These are phyloP conservation scores for Claviceps digitariae DNA, from an alignment of 2,329 filamentous ascomycete species.

Conservation along the genomic window DNA sequence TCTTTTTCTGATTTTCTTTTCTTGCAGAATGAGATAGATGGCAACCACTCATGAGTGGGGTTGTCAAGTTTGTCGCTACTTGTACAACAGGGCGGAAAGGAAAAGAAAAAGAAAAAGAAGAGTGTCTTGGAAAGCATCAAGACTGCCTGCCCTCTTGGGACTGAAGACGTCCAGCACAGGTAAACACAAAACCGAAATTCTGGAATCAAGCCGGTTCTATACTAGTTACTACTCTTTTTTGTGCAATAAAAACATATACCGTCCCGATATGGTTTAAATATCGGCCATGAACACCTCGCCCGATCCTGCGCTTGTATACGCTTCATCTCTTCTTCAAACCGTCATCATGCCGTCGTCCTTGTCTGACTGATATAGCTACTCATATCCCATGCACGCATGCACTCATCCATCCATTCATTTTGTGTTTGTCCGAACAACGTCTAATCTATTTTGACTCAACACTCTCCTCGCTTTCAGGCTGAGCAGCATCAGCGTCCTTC, in stretches of 20 bases:
- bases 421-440: neutral
- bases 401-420: neutral
- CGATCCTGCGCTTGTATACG: neutral
- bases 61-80: no score
- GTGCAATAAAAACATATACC: neutral
- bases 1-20: no score
- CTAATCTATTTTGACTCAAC: slow-evolving; percentile 21
- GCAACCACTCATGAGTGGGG: no score
- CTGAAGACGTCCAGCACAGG: no score
- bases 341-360: neutral
- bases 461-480: slow-evolving; percentile 36
- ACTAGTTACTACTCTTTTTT: neutral
- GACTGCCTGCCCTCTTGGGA: no score
- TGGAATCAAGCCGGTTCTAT: neutral
- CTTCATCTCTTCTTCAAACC: neutral
- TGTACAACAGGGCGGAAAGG: no score
- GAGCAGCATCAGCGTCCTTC: slow-evolving; percentile 44
- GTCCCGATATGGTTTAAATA: neutral
- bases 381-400: slow-evolving; percentile 5
- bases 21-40: no score
- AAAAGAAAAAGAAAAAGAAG: no score
- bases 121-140: no score
- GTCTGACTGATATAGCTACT: slow-evolving; percentile 7
- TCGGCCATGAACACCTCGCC: neutral
- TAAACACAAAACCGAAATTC: neutral